A percentile compares a stretch with the other conserved stretches of the same genome.
Conservation (phyloP, 106 monocot genomes). For the Dendrobium nobile region DNA sequence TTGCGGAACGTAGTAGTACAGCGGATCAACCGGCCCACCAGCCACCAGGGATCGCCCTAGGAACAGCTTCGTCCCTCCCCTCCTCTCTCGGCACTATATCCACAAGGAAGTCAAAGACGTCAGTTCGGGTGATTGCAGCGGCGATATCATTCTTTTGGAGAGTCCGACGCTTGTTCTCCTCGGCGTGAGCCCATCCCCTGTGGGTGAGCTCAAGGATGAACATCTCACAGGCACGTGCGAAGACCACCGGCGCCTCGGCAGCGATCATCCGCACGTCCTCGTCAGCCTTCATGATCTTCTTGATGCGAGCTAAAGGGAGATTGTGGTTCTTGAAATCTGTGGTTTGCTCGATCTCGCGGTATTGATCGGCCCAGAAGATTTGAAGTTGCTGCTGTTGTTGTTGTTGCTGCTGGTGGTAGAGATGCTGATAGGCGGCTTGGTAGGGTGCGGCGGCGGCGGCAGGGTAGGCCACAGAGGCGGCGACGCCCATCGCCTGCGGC, state of each 20-base stretch:
- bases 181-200: too few species aligned
- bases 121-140: background rate
- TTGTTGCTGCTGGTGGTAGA: too few species aligned
- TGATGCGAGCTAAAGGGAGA: constrained; percentile 44
- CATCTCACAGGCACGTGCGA: constrained; percentile 16
- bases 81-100: constrained; percentile 49
- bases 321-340: too few species aligned
- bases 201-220: too few species aligned
- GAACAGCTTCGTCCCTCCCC: constrained; percentile 14
- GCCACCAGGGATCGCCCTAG: background rate
- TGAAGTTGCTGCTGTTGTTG: too few species aligned
- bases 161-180: constrained; percentile 10
- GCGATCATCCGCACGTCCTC: constrained; percentile 83
- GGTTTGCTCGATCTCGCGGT: constrained; percentile 60
- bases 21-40: background rate
- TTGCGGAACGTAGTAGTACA: constrained; percentile 9
- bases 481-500: too few species aligned
- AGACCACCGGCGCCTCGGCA: constrained; percentile 75
- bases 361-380: constrained; percentile 67
- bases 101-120: constrained; percentile 56
- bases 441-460: too few species aligned
- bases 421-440: too few species aligned
- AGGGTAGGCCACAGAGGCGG: too few species aligned
- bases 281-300: constrained; percentile 21
- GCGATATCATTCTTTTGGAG: constrained; percentile 59